These are phyloP conservation scores for Platanus orientalis DNA, from an alignment of 164 flowering plant species.

Conservation along the genomic window DNA sequence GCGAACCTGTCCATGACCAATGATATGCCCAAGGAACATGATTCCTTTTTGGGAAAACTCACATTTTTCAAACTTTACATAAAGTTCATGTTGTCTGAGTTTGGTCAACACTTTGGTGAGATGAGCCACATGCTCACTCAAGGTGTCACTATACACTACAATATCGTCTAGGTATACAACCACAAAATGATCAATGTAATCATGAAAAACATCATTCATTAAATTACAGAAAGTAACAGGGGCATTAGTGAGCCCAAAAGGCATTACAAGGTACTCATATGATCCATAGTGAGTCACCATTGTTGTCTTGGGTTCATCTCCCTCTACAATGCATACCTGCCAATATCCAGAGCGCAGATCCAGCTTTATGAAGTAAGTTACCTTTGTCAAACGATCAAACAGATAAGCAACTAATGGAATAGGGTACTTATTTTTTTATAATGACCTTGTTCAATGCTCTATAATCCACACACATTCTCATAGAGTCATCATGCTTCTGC, in stretches of 20 bases:
- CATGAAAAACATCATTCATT: conserved; percentile 4
- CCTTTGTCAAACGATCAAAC: background rate
- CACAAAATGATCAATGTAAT: background rate
- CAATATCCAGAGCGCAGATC: conserved; percentile 6
- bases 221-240: background rate
- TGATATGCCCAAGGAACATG: conserved; percentile 1
- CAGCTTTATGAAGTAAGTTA: conserved; percentile 3
- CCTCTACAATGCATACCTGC: background rate
- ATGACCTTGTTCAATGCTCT: conserved; percentile 7
- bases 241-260: conserved; percentile 8
- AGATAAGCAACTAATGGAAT: background rate
- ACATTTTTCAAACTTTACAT: conserved; percentile 13
- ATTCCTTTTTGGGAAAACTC: conserved; percentile 1
- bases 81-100: background rate
- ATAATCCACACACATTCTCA: background rate
- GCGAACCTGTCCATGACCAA: background rate
- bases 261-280: conserved; percentile 13
- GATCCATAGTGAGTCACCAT: too few species aligned
- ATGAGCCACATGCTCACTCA: conserved; percentile 8
- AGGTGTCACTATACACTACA: conserved; percentile 4
- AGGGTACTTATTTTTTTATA: conserved; percentile 12
- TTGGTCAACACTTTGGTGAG: background rate
- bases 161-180: conserved; percentile 17
- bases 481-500: conserved; percentile 4
- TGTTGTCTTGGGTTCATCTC: conserved; percentile 13